Base-by-base conservation (phyloP, 2,329 filamentous ascomycete genomes). In the Venturia asperata region DNA sequence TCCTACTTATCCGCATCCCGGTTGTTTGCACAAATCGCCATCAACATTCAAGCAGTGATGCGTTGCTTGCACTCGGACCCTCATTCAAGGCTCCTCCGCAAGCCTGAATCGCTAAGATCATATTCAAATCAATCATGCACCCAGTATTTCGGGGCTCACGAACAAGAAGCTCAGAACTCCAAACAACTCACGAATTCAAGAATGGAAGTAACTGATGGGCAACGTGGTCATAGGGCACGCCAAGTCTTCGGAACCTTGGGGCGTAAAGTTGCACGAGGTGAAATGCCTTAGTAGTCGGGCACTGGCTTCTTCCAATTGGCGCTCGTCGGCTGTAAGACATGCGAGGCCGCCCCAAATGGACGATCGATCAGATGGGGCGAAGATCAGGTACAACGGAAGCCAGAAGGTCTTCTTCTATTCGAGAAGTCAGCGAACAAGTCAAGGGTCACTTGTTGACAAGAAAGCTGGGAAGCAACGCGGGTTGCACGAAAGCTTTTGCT, bases 251-350 rank as follows among this genome's bases (percentile, higher is more conserved):
- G n/a, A 27, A 17, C 1, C 27, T 15, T 10, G 11, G 30, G 9
- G 17, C 45, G 21, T 47, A 24, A 47, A n/a, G 13, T 47, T n/a
- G 24, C 49, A 56, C 27, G 27, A 27, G 30, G 24, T 7, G 10
- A 56, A 56, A 17, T 19, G 49, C 34, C 58, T 43, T n/a, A n/a
- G n/a, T n/a, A 61, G 19, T 43, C 34, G 34, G 37, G 58, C 58
- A 21, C 11, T 41, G 41, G 34, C 17, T 11, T 61, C n/a, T 3
- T 42, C 34, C n/a, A 13, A 41, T 42, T 42, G 58, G 37, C 34
- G 58, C 41, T 24, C 37, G n/a, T 9, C 11, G 24, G 34, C 58
- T n/a, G 58, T 34, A 41, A 34, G 17, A 47, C n/a, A 21, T 24
- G n/a, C 45, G 49, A 56, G 49, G 49, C 49, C 49, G 24, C 49